These are phyloP conservation scores for Pseudopithomyces chartarum DNA, from an alignment of 2,329 filamentous ascomycete species.

Conservation along the genomic window DNA sequence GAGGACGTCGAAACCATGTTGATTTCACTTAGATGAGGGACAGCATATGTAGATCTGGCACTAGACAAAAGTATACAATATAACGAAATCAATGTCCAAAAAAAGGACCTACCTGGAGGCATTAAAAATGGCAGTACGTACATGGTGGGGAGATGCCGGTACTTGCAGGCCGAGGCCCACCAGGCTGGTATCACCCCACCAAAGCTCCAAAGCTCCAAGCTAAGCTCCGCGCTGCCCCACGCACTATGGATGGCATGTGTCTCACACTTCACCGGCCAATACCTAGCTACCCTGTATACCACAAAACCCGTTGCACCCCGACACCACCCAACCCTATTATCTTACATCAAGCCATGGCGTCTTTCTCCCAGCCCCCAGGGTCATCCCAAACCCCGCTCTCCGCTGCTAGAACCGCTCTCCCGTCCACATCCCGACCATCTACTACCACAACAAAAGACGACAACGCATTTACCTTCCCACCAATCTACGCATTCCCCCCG, in stretches of 20 bases:
- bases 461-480: constrained; percentile 47
- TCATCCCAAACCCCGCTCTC: constrained; percentile 5
- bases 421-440: constrained; percentile 10
- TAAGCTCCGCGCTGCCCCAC: neutral
- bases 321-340: neutral
- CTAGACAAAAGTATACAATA: neutral
- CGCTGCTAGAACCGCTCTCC: constrained; percentile 7
- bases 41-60: neutral
- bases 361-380: constrained; percentile 11
- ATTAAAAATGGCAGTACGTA: neutral
- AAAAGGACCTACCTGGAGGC: neutral
- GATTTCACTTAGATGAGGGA: constrained; percentile 69
- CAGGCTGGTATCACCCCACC: neutral
- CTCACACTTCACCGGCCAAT: neutral
- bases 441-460: constrained; percentile 14
- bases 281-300: neutral
- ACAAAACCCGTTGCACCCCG: neutral
- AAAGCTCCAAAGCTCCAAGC: constrained; percentile 1
- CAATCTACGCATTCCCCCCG: constrained; percentile 74
- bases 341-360: constrained; percentile 15
- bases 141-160: too few relatives aligned
- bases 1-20: constrained; percentile 90
- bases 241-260: neutral
- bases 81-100: neutral
- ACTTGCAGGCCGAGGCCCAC: neutral